phyloP scores from a whole-genome alignment of 2,329 filamentous ascomycete species.

The Neonectria magnoliae region DNA sequence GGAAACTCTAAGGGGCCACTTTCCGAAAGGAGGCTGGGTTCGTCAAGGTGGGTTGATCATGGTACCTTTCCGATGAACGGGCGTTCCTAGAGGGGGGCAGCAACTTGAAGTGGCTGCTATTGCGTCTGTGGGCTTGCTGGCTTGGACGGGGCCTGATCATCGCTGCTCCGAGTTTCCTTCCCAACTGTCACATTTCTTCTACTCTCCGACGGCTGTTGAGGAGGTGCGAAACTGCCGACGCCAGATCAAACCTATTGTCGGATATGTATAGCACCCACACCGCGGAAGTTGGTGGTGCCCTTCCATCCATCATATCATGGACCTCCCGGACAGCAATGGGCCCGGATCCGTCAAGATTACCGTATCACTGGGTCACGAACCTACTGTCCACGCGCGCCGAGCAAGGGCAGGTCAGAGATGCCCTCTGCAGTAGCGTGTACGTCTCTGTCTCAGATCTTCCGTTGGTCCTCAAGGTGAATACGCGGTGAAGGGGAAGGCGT shows the following conservation, averaged over 20 bases:
- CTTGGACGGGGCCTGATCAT: background rate
- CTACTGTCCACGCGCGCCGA: background rate
- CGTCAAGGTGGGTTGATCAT: background rate
- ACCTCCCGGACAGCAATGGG: background rate
- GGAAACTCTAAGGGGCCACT: background rate
- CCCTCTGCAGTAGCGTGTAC: background rate
- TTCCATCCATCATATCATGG: no score
- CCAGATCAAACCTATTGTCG: background rate
- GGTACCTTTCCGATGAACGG: background rate
- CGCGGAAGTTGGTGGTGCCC: background rate
- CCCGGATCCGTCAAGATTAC: background rate
- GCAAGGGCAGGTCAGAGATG: background rate
- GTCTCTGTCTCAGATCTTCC: background rate
- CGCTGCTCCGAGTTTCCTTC: background rate
- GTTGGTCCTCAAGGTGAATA: background rate
- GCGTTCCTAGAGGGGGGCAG: background rate
- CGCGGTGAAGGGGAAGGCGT: background rate
- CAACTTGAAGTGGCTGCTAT: background rate
- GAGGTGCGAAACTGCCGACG: background rate
- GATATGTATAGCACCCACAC: background rate
- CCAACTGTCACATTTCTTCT: background rate
- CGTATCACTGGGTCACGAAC: background rate
- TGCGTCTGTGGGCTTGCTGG: background rate
- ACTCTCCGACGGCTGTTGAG: background rate
- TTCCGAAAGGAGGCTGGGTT: background rate